These are phyloP conservation scores for Boletus edulis DNA, from an alignment of 768 basidiomycete species.

Conservation along the genomic window DNA sequence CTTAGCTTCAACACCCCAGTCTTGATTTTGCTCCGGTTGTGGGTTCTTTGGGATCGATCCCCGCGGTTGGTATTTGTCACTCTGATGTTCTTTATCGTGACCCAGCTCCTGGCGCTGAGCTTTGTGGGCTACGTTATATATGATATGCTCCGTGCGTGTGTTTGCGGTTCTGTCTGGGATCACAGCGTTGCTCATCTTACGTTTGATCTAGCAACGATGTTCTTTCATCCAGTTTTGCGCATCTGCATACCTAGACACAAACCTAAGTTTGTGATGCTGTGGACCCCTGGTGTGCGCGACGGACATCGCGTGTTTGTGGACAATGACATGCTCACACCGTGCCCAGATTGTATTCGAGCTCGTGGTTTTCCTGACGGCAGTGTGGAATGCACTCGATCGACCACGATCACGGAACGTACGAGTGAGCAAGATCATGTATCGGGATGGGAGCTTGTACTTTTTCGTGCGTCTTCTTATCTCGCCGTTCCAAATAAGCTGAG, in stretches of 20 bases:
- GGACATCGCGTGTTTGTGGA: neutral
- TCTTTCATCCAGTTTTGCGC: slow-evolving; percentile 9
- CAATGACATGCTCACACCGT: neutral
- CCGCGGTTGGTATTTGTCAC: slow-evolving; percentile 30
- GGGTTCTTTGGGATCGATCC: slow-evolving; percentile 35
- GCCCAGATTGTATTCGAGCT: slow-evolving; percentile 30
- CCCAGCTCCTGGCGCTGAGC: slow-evolving; percentile 25
- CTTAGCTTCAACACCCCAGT: slow-evolving; percentile 22
- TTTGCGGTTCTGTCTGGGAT: neutral
- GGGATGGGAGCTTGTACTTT: slow-evolving; percentile 28
- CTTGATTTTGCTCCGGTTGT: slow-evolving; percentile 38
- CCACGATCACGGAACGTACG: slow-evolving; percentile 15
- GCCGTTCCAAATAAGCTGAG: neutral
- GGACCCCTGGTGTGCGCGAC: slow-evolving; percentile 28
- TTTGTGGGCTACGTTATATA: slow-evolving; percentile 26
- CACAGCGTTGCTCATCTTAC: neutral
- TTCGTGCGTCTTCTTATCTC: slow-evolving; percentile 17
- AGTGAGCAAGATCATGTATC: slow-evolving; percentile 28
- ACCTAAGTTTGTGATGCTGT: slow-evolving; percentile 23
- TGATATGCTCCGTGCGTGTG: slow-evolving; percentile 27
- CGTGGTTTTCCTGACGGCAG: slow-evolving; percentile 27
- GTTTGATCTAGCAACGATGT: slow-evolving; percentile 13
- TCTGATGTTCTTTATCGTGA: slow-evolving; percentile 28
- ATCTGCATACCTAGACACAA: slow-evolving; percentile 21
- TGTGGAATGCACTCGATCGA: slow-evolving; percentile 30